Evolutionary conservation across 257 asterid genomes (phyloP).

Genomic region (Solanum lycopersicoides): DNA sequence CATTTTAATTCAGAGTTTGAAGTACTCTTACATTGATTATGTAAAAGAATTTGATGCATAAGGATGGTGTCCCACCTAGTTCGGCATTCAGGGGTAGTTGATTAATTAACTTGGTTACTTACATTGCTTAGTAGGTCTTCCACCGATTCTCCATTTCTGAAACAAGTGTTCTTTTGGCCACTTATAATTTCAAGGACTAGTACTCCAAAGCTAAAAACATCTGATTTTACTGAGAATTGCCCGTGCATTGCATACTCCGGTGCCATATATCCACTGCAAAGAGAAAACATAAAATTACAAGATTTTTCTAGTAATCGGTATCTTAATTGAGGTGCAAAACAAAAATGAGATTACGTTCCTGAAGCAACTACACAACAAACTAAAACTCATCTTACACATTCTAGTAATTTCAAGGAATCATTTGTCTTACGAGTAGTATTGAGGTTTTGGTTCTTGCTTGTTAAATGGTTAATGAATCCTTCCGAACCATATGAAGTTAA

Average conservation of each 20-base stretch:
- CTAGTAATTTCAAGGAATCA: neutral
- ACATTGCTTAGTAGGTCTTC: constrained; percentile 10
- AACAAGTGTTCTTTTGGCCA: constrained; percentile 3
- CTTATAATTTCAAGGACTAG: constrained; percentile 12
- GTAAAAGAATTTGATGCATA: neutral
- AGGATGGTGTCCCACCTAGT: no score
- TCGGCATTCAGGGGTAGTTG: neutral
- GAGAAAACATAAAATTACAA: neutral
- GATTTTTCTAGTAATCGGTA: neutral
- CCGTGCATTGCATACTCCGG: constrained; percentile 12
- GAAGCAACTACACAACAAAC: neutral
- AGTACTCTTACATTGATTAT: neutral
- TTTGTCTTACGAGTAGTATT: neutral
- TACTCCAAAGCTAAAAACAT: constrained; percentile 19
- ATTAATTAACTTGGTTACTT: neutral
- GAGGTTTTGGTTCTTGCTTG: neutral
- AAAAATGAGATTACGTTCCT: neutral
- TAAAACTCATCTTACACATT: neutral
- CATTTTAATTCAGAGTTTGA: neutral
- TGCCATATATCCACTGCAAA: constrained; percentile 22
- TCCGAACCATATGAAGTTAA: neutral
- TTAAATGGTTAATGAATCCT: neutral
- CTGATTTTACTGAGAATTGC: constrained; percentile 5
- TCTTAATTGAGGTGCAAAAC: neutral
- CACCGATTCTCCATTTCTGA: neutral